Conservation (phyloP, 2,329 filamentous ascomycete species). For the Pseudopyrenochaeta lycopersici region DNA sequence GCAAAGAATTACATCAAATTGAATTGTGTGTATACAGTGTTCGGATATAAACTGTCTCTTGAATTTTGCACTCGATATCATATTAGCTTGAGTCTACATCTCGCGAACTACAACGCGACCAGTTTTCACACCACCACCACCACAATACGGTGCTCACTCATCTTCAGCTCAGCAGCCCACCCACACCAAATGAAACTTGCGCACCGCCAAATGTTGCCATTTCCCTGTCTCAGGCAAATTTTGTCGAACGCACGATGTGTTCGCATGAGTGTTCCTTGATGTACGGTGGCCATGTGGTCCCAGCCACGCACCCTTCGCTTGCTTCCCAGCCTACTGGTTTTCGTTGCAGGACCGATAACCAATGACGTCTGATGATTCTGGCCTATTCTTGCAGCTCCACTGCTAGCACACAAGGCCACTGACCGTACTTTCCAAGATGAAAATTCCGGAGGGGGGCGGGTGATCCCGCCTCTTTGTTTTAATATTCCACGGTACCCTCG, state of each 20-base stretch:
- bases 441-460: slow-evolving; percentile 23
- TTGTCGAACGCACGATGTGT: slow-evolving; percentile 7
- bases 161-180: slow-evolving; percentile 22
- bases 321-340: slow-evolving; percentile 19
- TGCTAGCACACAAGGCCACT: slow-evolving; percentile 23
- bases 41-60: too few species aligned
- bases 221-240: slow-evolving; percentile 6
- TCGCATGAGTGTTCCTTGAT: slow-evolving; percentile 7
- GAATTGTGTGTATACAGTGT: too few species aligned
- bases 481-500: slow-evolving; percentile 27
- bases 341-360: slow-evolving; percentile 17
- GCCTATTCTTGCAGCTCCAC: slow-evolving; percentile 20
- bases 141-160: slow-evolving; percentile 18
- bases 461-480: slow-evolving; percentile 29
- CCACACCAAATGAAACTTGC: slow-evolving; percentile 8
- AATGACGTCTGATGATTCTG: slow-evolving; percentile 27
- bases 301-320: slow-evolving; percentile 25
- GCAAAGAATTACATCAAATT: too few species aligned
- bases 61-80: too few species aligned
- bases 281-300: slow-evolving; percentile 22
- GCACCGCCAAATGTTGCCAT: slow-evolving; percentile 7
- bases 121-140: slow-evolving; percentile 3
- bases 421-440: slow-evolving; percentile 21
- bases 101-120: too few species aligned
- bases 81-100: too few species aligned